These are phyloP conservation scores for Dimargaris verticillata DNA, from an alignment of 192 early-diverging fungal species.

Conservation along the genomic window DNA sequence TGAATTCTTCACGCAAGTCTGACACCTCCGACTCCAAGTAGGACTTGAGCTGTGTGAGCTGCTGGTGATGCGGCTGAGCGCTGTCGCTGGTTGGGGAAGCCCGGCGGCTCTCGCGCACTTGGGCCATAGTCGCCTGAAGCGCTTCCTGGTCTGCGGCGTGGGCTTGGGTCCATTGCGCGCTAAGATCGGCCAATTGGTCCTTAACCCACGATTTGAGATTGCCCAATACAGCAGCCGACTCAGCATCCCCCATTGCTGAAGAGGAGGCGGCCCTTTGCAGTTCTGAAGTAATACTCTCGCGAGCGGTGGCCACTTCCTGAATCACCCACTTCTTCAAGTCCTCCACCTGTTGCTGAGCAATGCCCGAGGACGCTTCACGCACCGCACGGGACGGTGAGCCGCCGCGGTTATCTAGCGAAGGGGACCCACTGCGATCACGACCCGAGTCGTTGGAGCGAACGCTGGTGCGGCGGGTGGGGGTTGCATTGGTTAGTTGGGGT, in stretches of 20 bases:
- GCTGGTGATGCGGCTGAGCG: neutral
- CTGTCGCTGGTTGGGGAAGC: neutral
- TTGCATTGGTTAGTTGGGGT: too few species aligned
- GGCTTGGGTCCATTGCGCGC: too few species aligned
- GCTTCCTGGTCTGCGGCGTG: too few species aligned
- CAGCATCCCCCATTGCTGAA: neutral
- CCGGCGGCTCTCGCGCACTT: too few species aligned
- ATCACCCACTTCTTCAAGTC: neutral
- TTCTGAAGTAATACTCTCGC: neutral
- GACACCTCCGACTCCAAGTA: constrained; percentile 4
- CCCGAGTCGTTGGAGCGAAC: too few species aligned
- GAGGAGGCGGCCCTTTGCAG: neutral
- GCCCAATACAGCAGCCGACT: neutral
- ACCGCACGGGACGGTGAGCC: too few species aligned
- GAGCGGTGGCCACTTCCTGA: neutral
- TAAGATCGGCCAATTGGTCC: neutral
- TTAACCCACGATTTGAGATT: constrained; percentile 2
- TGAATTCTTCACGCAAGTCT: constrained; percentile 5
- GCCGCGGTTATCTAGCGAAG: too few species aligned
- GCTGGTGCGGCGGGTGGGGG: too few species aligned
- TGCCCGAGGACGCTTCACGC: neutral
- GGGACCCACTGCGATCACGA: too few species aligned
- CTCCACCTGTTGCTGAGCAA: neutral
- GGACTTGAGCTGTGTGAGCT: neutral
- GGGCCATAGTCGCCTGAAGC: too few species aligned